phyloP scores from a whole-genome alignment of 306 rosid genomes.

The Malus orientalis region DNA sequence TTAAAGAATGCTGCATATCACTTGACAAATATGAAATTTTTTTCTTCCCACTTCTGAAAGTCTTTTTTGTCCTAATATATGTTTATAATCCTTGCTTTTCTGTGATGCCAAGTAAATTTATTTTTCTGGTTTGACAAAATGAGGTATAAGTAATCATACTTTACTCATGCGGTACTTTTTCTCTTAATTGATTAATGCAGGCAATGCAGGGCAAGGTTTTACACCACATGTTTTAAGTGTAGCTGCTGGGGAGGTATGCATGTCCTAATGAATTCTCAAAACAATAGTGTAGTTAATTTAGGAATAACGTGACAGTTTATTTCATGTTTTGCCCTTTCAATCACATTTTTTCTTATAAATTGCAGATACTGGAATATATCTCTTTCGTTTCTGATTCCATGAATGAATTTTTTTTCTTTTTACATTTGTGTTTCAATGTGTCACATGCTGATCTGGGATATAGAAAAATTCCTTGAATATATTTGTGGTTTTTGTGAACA shows the following conservation, averaged over 20 bases:
- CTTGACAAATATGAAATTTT: not conserved
- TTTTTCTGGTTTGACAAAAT: not conserved
- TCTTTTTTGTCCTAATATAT: not conserved
- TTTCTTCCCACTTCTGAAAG: not conserved
- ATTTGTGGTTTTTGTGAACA: not conserved
- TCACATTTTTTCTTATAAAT: not conserved
- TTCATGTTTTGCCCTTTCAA: not conserved
- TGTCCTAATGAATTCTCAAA: slow-evolving; percentile 1
- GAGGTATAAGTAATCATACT: not conserved
- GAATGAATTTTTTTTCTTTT: not conserved
- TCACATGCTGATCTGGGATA: not conserved
- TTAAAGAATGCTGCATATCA: not conserved
- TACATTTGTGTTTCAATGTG: not conserved
- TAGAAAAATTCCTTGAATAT: not conserved
- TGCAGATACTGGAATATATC: not conserved
- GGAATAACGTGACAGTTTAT: not conserved
- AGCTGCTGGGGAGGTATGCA: slow-evolving; percentile 82
- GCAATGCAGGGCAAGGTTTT: slow-evolving; percentile 81
- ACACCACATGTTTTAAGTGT: slow-evolving; percentile 70
- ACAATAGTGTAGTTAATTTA: not conserved
- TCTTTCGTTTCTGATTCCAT: not conserved
- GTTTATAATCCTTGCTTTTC: not conserved
- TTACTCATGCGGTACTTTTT: slow-evolving; percentile 13
- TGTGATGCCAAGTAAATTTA: not conserved
- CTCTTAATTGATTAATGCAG: slow-evolving; percentile 42